Conservation (phyloP, 345 rosid genomes). For the Clausena lansium region DNA sequence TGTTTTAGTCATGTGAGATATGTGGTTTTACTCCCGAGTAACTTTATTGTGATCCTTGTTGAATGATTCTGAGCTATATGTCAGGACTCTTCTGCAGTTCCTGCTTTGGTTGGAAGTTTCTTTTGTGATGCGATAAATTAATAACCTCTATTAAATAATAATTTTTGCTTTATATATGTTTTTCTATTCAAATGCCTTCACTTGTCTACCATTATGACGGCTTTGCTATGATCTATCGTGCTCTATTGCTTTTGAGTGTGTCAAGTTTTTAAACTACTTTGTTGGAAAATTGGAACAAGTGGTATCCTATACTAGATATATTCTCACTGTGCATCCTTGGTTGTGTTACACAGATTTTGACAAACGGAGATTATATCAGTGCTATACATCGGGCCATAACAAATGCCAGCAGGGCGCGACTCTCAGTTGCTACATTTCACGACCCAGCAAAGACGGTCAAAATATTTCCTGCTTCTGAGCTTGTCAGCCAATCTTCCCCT, state of each 20-base stretch:
- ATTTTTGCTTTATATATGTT: neutral
- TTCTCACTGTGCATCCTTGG: neutral
- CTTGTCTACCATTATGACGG: neutral
- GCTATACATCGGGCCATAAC: slow-evolving; percentile 73
- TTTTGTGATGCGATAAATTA: too few species aligned
- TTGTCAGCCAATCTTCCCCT: slow-evolving; percentile 37
- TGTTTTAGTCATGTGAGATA: neutral
- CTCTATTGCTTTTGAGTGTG: neutral
- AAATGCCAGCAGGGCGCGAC: slow-evolving; percentile 51
- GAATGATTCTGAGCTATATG: neutral
- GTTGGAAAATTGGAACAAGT: neutral
- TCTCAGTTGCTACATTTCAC: slow-evolving; percentile 85
- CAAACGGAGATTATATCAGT: slow-evolving; percentile 72
- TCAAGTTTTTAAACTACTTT: neutral
- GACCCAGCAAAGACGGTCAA: slow-evolving; percentile 67
- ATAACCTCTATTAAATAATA: too few species aligned
- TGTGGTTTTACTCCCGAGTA: neutral
- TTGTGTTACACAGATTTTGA: slow-evolving; percentile 54
- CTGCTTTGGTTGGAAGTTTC: neutral
- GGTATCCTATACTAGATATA: neutral
- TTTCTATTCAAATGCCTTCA: neutral
- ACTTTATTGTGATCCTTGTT: neutral
- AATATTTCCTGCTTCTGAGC: slow-evolving; percentile 60
- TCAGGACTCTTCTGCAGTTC: neutral
- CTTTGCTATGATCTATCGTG: neutral